These are phyloP conservation scores for Arthrobotrys megalospora DNA, from an alignment of 2,329 filamentous ascomycete species.

Conservation along the genomic window DNA sequence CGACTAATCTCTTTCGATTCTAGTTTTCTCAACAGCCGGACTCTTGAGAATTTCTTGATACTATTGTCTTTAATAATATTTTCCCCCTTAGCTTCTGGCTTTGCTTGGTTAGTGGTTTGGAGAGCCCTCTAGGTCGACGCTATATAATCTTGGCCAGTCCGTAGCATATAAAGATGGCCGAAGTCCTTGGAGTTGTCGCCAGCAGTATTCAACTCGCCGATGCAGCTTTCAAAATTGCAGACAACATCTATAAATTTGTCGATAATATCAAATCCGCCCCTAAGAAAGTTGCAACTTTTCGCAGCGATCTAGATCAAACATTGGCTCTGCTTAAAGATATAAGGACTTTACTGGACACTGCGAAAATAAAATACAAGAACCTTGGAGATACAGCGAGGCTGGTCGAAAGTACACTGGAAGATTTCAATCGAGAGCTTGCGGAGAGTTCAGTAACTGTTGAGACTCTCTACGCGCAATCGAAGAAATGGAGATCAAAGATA, in stretches of 20 bases:
- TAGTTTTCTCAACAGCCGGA: constrained; percentile 17
- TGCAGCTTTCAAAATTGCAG: constrained; percentile 28
- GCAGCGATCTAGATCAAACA: constrained; percentile 29
- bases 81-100: background rate
- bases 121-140: background rate
- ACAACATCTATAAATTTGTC: constrained; percentile 40
- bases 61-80: background rate
- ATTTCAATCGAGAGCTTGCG: constrained; percentile 36
- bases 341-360: background rate
- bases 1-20: constrained; percentile 41
- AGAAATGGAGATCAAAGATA: constrained; percentile 35
- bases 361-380: constrained; percentile 28
- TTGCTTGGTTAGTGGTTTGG: background rate
- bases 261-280: constrained; percentile 34
- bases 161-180: constrained; percentile 45
- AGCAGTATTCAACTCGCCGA: constrained; percentile 47
- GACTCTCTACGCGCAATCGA: constrained; percentile 31
- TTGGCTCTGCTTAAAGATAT: constrained; percentile 14
- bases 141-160: background rate
- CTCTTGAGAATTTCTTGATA: constrained; percentile 11
- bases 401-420: constrained; percentile 8
- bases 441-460: constrained; percentile 16
- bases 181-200: constrained; percentile 37
- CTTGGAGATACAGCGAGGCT: constrained; percentile 29
- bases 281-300: constrained; percentile 27